These are phyloP conservation scores for Solanum dulcamara DNA, from an alignment of 257 asterid genomes.

Conservation along the genomic window DNA sequence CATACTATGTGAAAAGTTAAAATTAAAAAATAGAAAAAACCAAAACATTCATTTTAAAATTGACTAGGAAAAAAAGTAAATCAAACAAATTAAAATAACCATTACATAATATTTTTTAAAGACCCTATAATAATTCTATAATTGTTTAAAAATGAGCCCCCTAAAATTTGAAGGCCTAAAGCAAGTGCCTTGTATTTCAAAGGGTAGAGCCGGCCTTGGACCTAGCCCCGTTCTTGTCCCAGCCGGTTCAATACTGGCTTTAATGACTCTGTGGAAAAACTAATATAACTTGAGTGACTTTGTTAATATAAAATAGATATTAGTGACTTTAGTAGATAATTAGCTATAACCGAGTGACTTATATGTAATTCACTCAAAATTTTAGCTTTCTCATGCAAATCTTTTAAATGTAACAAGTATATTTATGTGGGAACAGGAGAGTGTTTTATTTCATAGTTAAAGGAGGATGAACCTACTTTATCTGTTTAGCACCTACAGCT, in stretches of 20 bases:
- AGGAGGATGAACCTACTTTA: not conserved
- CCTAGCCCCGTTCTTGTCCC: not conserved
- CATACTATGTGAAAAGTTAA: too few relatives aligned
- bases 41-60: too few relatives aligned
- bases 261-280: not conserved
- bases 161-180: too few relatives aligned
- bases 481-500: not conserved
- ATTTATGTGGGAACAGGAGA: not conserved
- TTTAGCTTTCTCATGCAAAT: not conserved
- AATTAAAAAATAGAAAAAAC: too few relatives aligned
- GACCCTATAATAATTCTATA: too few relatives aligned
- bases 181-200: too few relatives aligned
- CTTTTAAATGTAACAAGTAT: not conserved
- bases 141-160: too few relatives aligned
- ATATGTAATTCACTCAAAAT: not conserved
- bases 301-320: not conserved
- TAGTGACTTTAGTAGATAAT: not conserved
- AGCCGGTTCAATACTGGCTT: not conserved
- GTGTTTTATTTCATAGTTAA: not conserved
- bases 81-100: too few relatives aligned
- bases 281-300: not conserved
- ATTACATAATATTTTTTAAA: too few relatives aligned
- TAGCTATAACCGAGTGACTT: not conserved
- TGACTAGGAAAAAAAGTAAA: too few relatives aligned
- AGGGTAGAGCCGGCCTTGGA: too few relatives aligned